These are phyloP conservation scores for Microthyrium microscopicum DNA, from an alignment of 2,329 filamentous ascomycete species.

Conservation along the genomic window DNA sequence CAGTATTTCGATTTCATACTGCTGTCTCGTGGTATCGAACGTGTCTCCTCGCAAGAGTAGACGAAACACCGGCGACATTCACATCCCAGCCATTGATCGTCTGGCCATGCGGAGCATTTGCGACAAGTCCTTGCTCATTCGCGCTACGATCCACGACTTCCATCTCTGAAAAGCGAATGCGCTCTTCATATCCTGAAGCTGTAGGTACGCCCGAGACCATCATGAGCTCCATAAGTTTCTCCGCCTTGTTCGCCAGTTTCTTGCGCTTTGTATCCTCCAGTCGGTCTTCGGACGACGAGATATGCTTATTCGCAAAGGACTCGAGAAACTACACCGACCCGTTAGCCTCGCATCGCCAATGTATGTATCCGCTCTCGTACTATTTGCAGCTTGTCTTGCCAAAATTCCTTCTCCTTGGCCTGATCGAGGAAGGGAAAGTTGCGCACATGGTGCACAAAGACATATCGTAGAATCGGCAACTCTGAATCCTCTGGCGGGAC, in stretches of 20 bases:
- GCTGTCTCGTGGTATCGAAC: conserved; percentile 85
- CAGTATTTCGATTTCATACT: conserved; percentile 42
- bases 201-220: conserved; percentile 97
- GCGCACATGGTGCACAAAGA: conserved; percentile 94
- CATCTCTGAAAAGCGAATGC: conserved; percentile 90
- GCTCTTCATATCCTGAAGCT: conserved; percentile 91
- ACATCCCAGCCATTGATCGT: conserved; percentile 93
- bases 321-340: conserved; percentile 60
- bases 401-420: conserved; percentile 96
- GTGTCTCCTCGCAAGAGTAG: conserved; percentile 66
- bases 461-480: conserved; percentile 81
- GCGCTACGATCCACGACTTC: conserved; percentile 90
- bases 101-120: conserved; percentile 79
- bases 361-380: conserved; percentile 35
- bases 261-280: conserved; percentile 89
- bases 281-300: conserved; percentile 90
- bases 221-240: conserved; percentile 96
- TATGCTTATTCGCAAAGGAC: conserved; percentile 92
- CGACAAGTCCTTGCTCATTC: conserved; percentile 74
- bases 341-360: conserved; percentile 7
- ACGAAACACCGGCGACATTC: conserved; percentile 79
- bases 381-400: conserved; percentile 94
- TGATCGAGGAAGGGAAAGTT: conserved; percentile 97
- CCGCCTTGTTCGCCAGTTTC: conserved; percentile 81
- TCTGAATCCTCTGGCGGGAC: conserved; percentile 88